A percentile compares a stretch with the other conserved stretches of the same genome.
phyloP scores from a whole-genome alignment of 495 filamentous ascomycete species.

The Hypomontagnella submonticulosa region DNA sequence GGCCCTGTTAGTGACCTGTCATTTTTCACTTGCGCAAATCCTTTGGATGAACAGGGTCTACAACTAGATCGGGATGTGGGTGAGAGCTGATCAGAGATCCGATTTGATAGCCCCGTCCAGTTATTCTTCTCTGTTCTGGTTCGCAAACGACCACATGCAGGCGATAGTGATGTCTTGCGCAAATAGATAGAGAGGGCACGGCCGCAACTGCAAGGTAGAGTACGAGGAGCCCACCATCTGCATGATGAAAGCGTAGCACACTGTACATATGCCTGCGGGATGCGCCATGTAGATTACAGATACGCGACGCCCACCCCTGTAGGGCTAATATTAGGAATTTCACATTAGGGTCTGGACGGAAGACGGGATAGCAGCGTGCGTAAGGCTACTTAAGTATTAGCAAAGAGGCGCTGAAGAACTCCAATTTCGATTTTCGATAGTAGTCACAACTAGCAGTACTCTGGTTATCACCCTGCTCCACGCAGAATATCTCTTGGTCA shows the following conservation, averaged over 20 bases:
- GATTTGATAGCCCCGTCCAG: slow-evolving; percentile 27
- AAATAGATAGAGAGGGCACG: slow-evolving; percentile 15
- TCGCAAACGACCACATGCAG: slow-evolving; percentile 37
- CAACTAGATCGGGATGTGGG: slow-evolving; percentile 28
- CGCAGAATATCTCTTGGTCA: slow-evolving; percentile 1
- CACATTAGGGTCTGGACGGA: neutral
- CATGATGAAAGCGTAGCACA: slow-evolving; percentile 21
- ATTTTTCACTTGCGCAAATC: slow-evolving; percentile 25
- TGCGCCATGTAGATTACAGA: slow-evolving; percentile 36
- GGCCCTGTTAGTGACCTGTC: slow-evolving; percentile 31
- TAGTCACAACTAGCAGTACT: neutral
- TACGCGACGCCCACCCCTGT: slow-evolving; percentile 31
- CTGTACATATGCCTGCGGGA: slow-evolving; percentile 25
- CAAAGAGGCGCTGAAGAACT: neutral
- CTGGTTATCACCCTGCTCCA: neutral
- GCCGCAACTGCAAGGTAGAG: neutral
- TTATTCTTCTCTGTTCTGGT: slow-evolving; percentile 19
- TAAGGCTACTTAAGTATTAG: slow-evolving; percentile 2
- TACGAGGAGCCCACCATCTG: slow-evolving; percentile 17
- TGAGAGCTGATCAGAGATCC: slow-evolving; percentile 28
- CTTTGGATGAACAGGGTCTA: slow-evolving; percentile 21
- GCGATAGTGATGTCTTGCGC: slow-evolving; percentile 37
- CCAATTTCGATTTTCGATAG: neutral
- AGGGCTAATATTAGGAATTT: slow-evolving; percentile 13
- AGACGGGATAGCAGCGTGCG: slow-evolving; percentile 3